Evolutionary conservation across 345 rosid species (phyloP).

Genomic region (Trapa bicornis): DNA sequence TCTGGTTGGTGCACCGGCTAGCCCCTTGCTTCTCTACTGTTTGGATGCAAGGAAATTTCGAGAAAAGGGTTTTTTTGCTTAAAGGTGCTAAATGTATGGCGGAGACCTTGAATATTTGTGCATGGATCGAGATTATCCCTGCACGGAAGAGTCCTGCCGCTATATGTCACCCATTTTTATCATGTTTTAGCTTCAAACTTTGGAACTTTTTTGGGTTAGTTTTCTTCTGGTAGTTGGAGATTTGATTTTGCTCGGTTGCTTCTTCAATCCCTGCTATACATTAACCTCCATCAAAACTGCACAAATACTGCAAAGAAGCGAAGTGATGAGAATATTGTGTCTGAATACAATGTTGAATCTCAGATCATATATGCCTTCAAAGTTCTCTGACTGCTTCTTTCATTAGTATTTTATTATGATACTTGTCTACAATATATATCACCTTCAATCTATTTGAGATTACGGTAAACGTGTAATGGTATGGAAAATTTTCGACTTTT

Average conservation of each 20-base stretch:
- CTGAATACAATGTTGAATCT: slow-evolving; percentile 2
- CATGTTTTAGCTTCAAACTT: background rate
- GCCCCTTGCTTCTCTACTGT: slow-evolving; percentile 2
- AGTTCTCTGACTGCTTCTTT: slow-evolving; percentile 5
- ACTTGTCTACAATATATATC: background rate
- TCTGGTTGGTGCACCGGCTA: background rate
- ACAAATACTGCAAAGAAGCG: background rate
- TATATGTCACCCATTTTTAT: background rate
- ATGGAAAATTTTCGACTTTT: too few relatives aligned
- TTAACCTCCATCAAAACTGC: too few relatives aligned
- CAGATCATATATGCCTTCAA: slow-evolving; percentile 4
- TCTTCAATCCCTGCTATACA: background rate
- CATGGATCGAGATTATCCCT: background rate
- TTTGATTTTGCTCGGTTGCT: background rate
- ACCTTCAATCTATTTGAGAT: background rate
- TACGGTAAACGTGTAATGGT: too few relatives aligned
- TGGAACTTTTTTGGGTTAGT: background rate
- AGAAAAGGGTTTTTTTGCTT: background rate
- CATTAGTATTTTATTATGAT: background rate
- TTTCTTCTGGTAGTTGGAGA: background rate
- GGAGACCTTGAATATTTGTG: background rate
- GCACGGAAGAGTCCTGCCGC: background rate
- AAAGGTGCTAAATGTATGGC: background rate
- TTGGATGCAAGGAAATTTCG: background rate
- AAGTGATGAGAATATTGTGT: slow-evolving; percentile 2